Conservation (phyloP, 257 asterid genomes). For the Solanum pennellii region DNA sequence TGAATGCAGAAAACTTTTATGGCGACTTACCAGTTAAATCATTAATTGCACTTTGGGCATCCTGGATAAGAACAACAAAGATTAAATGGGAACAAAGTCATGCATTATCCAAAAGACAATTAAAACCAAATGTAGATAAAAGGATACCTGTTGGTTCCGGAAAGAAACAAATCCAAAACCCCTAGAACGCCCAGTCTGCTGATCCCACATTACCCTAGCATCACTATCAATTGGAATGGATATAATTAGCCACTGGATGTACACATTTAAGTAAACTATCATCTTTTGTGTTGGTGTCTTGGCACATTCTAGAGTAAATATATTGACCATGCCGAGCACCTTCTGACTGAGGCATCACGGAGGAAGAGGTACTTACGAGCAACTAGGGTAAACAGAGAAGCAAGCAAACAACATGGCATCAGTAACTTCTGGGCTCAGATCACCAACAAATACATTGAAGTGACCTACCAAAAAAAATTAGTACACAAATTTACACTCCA, state of each 20-base stretch:
- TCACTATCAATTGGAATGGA: constrained; percentile 30
- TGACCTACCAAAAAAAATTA: constrained; percentile 37
- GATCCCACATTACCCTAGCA: constrained; percentile 99
- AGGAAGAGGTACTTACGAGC: constrained; percentile 57
- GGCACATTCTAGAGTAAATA: neutral
- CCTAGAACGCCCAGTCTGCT: constrained; percentile 91
- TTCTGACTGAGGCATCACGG: neutral
- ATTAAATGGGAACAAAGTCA: neutral
- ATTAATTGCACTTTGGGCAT: constrained; percentile 91
- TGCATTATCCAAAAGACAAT: neutral
- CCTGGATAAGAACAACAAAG: constrained; percentile 32
- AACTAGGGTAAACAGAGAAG: constrained; percentile 74
- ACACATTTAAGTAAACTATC: neutral
- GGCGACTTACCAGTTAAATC: constrained; percentile 61
- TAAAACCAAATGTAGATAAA: neutral
- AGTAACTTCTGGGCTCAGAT: constrained; percentile 93
- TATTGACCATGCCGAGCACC: neutral
- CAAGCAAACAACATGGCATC: constrained; percentile 86
- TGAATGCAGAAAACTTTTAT: neutral
- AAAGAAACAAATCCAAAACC: constrained; percentile 97
- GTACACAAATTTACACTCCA: neutral
- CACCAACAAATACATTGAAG: constrained; percentile 88
- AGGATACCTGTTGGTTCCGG: constrained; percentile 71
- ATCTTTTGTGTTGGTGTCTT: neutral
- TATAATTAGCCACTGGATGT: neutral